Percentiles rank a stretch among this genome's conserved stretches.
phyloP scores from a whole-genome alignment of 1,284 basidiomycete genomes.

The Neolentinus lepideus region DNA sequence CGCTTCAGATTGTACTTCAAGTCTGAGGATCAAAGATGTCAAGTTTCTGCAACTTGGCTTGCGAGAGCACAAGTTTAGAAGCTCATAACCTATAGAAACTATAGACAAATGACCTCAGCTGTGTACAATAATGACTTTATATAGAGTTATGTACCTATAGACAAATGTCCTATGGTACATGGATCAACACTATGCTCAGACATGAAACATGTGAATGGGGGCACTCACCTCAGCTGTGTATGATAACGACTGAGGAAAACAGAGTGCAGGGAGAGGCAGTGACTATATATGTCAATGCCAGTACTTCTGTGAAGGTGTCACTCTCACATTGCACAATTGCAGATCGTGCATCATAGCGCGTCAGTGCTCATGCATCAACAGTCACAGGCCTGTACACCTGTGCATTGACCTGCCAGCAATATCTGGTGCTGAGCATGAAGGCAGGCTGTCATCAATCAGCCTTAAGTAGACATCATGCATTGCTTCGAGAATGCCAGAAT shows the following conservation, averaged over 20 bases:
- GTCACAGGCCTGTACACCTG: neutral
- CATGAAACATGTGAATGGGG: too few relatives aligned
- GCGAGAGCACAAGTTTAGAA: neutral
- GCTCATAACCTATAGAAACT: conserved; percentile 3
- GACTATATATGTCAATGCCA: too few relatives aligned
- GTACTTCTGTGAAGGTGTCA: too few relatives aligned
- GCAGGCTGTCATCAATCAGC: neutral
- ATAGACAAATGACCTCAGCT: neutral
- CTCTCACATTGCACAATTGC: too few relatives aligned
- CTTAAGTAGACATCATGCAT: neutral
- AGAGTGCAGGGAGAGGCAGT: too few relatives aligned
- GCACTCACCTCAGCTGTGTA: too few relatives aligned
- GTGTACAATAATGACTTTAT: neutral
- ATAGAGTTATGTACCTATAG: too few relatives aligned
- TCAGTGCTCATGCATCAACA: too few relatives aligned
- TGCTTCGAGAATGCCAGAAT: neutral
- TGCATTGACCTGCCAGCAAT: neutral
- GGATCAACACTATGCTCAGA: too few relatives aligned
- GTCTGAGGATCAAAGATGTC: neutral
- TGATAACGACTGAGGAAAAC: too few relatives aligned
- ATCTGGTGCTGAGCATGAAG: neutral
- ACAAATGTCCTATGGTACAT: too few relatives aligned
- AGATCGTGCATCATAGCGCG: too few relatives aligned
- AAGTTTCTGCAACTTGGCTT: neutral
- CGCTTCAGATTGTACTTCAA: neutral